Conservation (phyloP, 805 yeast genomes). For the Candida berthetii region DNA sequence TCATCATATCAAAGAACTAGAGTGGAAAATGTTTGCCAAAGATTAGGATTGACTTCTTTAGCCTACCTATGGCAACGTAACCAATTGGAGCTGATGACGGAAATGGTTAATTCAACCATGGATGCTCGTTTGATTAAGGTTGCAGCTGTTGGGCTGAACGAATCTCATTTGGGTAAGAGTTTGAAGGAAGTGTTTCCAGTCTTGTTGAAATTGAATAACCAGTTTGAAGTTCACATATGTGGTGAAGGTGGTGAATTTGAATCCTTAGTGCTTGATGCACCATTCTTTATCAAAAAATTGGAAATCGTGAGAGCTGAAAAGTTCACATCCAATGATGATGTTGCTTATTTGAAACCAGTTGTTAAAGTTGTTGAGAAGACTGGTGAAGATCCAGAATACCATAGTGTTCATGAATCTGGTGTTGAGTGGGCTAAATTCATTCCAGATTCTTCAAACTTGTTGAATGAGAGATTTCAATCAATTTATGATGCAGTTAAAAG, state of each 20-base stretch:
- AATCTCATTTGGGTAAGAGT: slow-evolving; percentile 60
- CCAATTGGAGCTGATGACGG: slow-evolving; percentile 73
- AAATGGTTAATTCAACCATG: slow-evolving; percentile 59
- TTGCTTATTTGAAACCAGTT: slow-evolving; percentile 53
- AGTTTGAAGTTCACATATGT: slow-evolving; percentile 85
- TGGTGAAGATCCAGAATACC: slow-evolving; percentile 15
- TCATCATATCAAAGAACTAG: slow-evolving; percentile 94
- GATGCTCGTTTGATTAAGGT: slow-evolving; percentile 90
- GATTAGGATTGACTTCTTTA: slow-evolving; percentile 62
- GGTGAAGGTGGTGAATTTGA: slow-evolving; percentile 99
- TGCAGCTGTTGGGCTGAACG: slow-evolving; percentile 82
- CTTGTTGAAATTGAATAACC: slow-evolving; percentile 47
- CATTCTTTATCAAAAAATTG: slow-evolving; percentile 61
- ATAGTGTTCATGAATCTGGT: slow-evolving; percentile 10
- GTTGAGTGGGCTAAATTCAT: slow-evolving; percentile 17
- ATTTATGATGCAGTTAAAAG: slow-evolving; percentile 17
- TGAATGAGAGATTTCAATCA: slow-evolving; percentile 34
- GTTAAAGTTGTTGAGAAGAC: slow-evolving; percentile 42
- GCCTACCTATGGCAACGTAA: slow-evolving; percentile 89
- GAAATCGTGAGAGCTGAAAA: slow-evolving; percentile 11
- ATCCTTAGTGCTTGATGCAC: slow-evolving; percentile 85
- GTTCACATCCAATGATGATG: slow-evolving; percentile 46
- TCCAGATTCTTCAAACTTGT: slow-evolving; percentile 17
- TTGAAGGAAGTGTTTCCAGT: slow-evolving; percentile 57
- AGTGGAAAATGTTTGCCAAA: slow-evolving; percentile 83